A percentile compares a stretch with the other conserved stretches of the same genome.
Evolutionary conservation across 805 yeast species (phyloP).

Genomic region (Kodamaea restingae): DNA sequence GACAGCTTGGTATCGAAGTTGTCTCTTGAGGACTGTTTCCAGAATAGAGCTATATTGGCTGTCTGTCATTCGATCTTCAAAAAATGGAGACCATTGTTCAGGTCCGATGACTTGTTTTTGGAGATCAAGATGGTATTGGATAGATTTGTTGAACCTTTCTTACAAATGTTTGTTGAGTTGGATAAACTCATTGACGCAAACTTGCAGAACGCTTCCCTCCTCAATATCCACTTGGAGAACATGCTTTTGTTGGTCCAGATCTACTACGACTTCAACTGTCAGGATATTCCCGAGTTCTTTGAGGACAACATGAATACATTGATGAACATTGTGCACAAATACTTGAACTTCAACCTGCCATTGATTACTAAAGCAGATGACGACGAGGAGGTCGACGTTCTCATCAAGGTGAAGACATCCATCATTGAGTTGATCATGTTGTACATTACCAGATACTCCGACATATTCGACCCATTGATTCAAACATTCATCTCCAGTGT

Average conservation of each 20-base stretch:
- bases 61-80: constrained; percentile 96
- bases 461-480: constrained; percentile 77
- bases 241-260: constrained; percentile 70
- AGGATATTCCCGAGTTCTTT: constrained; percentile 96
- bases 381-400: constrained; percentile 64
- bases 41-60: constrained; percentile 78
- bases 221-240: constrained; percentile 62
- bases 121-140: constrained; percentile 86
- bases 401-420: constrained; percentile 72
- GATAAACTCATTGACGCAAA: constrained; percentile 56
- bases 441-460: constrained; percentile 88
- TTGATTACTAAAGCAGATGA: constrained; percentile 54
- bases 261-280: constrained; percentile 92
- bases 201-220: constrained; percentile 42
- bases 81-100: constrained; percentile 92
- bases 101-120: constrained; percentile 82
- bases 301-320: constrained; percentile 81
- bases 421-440: constrained; percentile 82
- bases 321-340: constrained; percentile 79
- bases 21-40: constrained; percentile 59
- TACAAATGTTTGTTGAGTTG: constrained; percentile 61
- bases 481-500: constrained; percentile 74
- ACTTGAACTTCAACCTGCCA: constrained; percentile 57
- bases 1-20: constrained; percentile 70
- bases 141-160: constrained; percentile 76